Percentiles rank a stretch among this genome's conserved stretches.
Evolutionary conservation across 1,139 yeast species (phyloP).

Genomic region (Geotrichum siamense): DNA sequence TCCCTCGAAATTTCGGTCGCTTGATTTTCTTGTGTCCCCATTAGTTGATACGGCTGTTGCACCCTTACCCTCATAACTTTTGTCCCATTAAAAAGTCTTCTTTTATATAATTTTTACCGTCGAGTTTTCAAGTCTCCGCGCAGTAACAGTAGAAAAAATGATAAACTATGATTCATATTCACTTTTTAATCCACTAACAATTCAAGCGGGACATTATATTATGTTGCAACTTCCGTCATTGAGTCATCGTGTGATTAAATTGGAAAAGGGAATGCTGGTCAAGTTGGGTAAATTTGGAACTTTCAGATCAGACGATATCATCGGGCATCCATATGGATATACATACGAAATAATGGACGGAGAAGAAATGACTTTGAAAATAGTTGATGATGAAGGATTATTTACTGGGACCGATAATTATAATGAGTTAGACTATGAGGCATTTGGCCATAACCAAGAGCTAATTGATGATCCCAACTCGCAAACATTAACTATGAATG

Average conservation of each 20-base stretch:
- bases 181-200: conserved; percentile 10
- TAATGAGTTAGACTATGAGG: conserved; percentile 24
- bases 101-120: too few relatives aligned
- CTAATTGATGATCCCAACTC: conserved; percentile 69
- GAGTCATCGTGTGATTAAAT: conserved; percentile 61
- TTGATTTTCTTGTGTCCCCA: too few relatives aligned
- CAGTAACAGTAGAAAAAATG: too few relatives aligned
- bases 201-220: conserved; percentile 38
- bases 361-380: conserved; percentile 20
- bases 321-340: conserved; percentile 82
- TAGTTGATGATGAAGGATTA: conserved; percentile 25
- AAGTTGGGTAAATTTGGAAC: conserved; percentile 88
- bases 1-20: too few relatives aligned
- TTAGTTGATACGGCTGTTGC: too few relatives aligned
- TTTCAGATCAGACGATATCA: conserved; percentile 62
- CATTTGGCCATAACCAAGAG: conserved; percentile 61
- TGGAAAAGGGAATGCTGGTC: conserved; percentile 54
- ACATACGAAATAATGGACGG: conserved; percentile 76
- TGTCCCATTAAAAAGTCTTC: too few relatives aligned
- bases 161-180: conserved; percentile 7
- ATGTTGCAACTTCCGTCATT: conserved; percentile 76
- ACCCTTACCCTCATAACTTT: too few relatives aligned
- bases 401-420: conserved; percentile 24
- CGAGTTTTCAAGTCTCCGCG: conserved; percentile 1
- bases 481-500: conserved; percentile 66